Conservation (phyloP, 176 grass and related monocot genomes). For the Raddia distichophylla region DNA sequence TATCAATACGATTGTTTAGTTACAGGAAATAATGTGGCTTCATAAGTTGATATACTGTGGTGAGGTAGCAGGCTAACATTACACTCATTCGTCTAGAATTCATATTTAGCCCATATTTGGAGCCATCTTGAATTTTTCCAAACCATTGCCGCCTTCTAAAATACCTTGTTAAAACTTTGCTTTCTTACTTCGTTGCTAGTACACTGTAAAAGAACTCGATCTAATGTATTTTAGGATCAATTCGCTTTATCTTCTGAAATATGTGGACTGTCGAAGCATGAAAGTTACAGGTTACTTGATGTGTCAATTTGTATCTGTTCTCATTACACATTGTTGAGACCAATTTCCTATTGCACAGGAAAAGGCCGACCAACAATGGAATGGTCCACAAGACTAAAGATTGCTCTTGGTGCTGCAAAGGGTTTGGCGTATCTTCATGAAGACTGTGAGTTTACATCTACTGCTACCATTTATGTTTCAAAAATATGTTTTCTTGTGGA, state of each 20-base stretch:
- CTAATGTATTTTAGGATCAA: background rate
- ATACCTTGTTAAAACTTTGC: background rate
- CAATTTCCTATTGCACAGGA: constrained; percentile 38
- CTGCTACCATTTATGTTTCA: constrained; percentile 17
- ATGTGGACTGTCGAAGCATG: background rate
- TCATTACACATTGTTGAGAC: constrained; percentile 1
- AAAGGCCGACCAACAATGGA: constrained; percentile 63
- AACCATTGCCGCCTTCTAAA: background rate
- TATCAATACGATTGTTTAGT: background rate
- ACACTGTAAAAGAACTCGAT: background rate
- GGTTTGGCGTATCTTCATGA: constrained; percentile 86
- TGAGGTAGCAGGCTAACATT: background rate
- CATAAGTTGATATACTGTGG: background rate
- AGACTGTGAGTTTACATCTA: constrained; percentile 71
- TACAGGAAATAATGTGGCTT: background rate
- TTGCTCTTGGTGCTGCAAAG: constrained; percentile 82
- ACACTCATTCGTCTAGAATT: background rate
- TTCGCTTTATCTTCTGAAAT: background rate
- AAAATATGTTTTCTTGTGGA: background rate
- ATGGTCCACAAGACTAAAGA: constrained; percentile 79
- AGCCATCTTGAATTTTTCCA: background rate
- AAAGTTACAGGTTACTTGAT: constrained; percentile 26
- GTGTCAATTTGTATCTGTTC: constrained; percentile 10
- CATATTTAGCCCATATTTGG: background rate
- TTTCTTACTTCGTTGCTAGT: background rate